phyloP scores from a whole-genome alignment of 1,139 yeast species.

The Geotrichum bryndzae region DNA sequence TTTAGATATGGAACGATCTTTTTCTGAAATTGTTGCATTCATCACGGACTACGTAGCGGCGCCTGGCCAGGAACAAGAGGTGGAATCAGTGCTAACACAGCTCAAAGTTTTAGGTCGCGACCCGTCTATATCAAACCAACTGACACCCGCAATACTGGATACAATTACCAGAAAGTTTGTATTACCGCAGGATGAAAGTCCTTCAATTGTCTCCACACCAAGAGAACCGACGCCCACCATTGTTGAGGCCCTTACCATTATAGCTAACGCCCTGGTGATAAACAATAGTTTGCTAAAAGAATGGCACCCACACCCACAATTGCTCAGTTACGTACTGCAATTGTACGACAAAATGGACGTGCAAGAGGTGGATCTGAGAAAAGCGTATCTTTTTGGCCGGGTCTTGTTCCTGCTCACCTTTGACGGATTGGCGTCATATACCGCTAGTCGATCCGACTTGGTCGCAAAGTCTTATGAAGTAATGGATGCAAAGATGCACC shows the following conservation, averaged over 20 bases:
- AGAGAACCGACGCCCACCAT: constrained; percentile 1
- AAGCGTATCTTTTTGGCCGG: constrained; percentile 16
- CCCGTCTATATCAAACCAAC: not conserved
- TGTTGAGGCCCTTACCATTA: constrained; percentile 22
- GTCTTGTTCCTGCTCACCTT: constrained; percentile 23
- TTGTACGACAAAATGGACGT: not conserved
- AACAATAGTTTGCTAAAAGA: constrained; percentile 17
- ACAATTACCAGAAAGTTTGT: not conserved
- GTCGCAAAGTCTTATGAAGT: constrained; percentile 11
- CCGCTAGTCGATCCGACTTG: constrained; percentile 14
- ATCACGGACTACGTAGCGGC: not conserved
- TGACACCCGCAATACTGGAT: not conserved
- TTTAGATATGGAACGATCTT: not conserved
- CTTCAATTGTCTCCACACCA: not conserved
- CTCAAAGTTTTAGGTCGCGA: not conserved
- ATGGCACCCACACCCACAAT: constrained; percentile 12
- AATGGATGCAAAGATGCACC: constrained; percentile 10
- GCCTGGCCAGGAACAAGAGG: not conserved
- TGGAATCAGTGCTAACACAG: not conserved
- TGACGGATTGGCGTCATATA: constrained; percentile 12
- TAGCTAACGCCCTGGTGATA: constrained; percentile 24
- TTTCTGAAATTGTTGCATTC: not conserved
- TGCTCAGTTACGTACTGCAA: not conserved
- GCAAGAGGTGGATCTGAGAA: not conserved
- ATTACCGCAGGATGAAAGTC: not conserved